Evolutionary conservation across 345 rosid species (phyloP).

Genomic region (Populus deltoides): DNA sequence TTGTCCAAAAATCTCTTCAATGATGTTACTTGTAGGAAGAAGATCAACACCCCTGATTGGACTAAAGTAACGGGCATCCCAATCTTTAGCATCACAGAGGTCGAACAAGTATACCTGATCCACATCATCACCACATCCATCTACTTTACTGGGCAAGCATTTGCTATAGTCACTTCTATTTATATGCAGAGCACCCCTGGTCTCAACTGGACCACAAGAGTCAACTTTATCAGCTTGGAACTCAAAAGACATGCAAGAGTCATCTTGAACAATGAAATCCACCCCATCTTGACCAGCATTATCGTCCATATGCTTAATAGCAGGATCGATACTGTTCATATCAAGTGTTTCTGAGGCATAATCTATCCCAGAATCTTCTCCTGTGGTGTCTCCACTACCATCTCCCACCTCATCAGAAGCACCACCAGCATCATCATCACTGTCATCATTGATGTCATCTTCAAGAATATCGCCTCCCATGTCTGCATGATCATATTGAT

Average conservation of each 20-base stretch:
- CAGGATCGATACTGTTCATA: conserved; percentile 18
- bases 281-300: conserved; percentile 20
- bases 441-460: conserved; percentile 21
- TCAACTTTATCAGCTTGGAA: conserved; percentile 29
- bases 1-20: conserved; percentile 61
- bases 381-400: conserved; percentile 11
- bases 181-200: conserved; percentile 5
- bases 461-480: conserved; percentile 16
- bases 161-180: conserved; percentile 23
- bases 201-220: conserved; percentile 11
- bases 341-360: conserved; percentile 12
- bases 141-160: conserved; percentile 19
- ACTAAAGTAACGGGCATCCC: conserved; percentile 39
- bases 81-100: conserved; percentile 36
- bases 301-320: conserved; percentile 13
- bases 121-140: conserved; percentile 31
- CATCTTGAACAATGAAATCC: conserved; percentile 34
- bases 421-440: conserved; percentile 20
- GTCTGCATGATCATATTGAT: conserved; percentile 25
- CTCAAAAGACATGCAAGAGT: conserved; percentile 49
- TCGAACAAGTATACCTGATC: conserved; percentile 45
- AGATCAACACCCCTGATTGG: conserved; percentile 43
- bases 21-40: conserved; percentile 50
- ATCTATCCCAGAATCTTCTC: conserved; percentile 31
- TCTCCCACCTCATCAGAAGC: conserved; percentile 11